phyloP scores from a whole-genome alignment of 2,329 filamentous ascomycete genomes.

The Cercospora canescens region DNA sequence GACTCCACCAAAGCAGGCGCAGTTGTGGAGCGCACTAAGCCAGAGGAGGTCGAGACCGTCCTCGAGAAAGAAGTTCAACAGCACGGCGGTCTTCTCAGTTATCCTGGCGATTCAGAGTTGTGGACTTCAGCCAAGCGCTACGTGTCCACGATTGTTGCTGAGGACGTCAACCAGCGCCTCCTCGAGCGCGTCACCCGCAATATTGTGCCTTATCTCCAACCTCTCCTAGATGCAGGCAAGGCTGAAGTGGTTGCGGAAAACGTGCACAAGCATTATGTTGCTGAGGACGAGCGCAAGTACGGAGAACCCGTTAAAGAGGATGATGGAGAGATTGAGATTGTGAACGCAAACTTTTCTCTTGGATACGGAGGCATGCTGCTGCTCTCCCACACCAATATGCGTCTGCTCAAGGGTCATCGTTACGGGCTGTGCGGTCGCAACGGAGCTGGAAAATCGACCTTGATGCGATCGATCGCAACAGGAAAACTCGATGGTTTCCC shows the following conservation, averaged over 20 bases:
- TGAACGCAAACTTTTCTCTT: slow-evolving; percentile 96
- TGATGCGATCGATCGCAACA: slow-evolving; percentile 94
- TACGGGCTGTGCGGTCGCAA: slow-evolving; percentile 97
- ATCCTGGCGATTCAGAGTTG: slow-evolving; percentile 60
- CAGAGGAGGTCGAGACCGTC: slow-evolving; percentile 72
- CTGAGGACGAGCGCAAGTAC: slow-evolving; percentile 84
- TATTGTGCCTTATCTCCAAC: slow-evolving; percentile 73
- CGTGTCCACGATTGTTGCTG: slow-evolving; percentile 79
- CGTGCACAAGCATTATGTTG: slow-evolving; percentile 75
- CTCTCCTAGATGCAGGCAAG: slow-evolving; percentile 64
- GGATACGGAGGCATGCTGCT: slow-evolving; percentile 98
- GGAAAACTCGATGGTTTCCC: slow-evolving; percentile 98
- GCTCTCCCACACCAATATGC: slow-evolving; percentile 91
- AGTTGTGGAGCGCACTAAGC: slow-evolving; percentile 63
- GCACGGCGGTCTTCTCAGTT: slow-evolving; percentile 61
- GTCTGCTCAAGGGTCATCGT: slow-evolving; percentile 91
- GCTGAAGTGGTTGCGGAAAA: slow-evolving; percentile 68
- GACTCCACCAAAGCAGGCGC: slow-evolving; percentile 48
- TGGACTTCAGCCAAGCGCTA: slow-evolving; percentile 71
- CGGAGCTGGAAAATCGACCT: slow-evolving; percentile 96
- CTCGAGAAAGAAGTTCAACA: slow-evolving; percentile 76
- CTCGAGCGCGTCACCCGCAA: slow-evolving; percentile 69
- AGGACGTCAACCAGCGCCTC: slow-evolving; percentile 82
- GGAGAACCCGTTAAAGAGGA: slow-evolving; percentile 84
- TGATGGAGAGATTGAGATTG: slow-evolving; percentile 90